Conservation (phyloP, 1,284 basidiomycete species). For the Hemileccinum hortonii region DNA sequence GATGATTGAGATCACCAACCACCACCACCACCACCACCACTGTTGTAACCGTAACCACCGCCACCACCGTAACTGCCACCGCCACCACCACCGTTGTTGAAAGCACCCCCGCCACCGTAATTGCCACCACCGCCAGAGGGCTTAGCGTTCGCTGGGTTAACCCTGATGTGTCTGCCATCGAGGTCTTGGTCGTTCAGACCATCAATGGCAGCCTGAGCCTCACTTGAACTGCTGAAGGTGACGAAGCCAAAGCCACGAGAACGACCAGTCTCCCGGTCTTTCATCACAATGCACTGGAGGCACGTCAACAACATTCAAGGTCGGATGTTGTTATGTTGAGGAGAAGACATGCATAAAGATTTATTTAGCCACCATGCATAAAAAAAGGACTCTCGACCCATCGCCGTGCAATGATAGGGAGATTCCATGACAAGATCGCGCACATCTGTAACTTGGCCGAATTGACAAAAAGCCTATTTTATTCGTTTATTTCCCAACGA, state of each 20-base stretch:
- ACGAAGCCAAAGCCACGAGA: constrained; percentile 98
- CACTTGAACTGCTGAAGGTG: constrained; percentile 55
- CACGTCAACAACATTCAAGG: constrained; percentile 10
- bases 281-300: constrained; percentile 88
- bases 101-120: neutral
- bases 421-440: constrained; percentile 48
- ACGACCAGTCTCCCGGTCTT: constrained; percentile 93
- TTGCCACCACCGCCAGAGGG: constrained; percentile 34
- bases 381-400: constrained; percentile 31
- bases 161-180: constrained; percentile 89
- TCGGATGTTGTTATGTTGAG: constrained; percentile 12
- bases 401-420: constrained; percentile 37
- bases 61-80: constrained; percentile 13
- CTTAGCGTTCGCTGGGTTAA: constrained; percentile 91
- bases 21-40: constrained; percentile 7
- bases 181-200: constrained; percentile 87
- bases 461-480: constrained; percentile 63
- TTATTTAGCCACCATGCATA: constrained; percentile 34
- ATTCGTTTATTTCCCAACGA: neutral
- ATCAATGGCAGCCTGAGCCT: constrained; percentile 79
- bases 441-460: constrained; percentile 72
- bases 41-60: neutral
- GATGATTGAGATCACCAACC: constrained; percentile 18
- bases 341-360: constrained; percentile 26
- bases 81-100: neutral